A percentile compares a stretch with the other conserved stretches of the same genome.
phyloP scores from a whole-genome alignment of 2,329 filamentous ascomycete genomes.

The Tolypocladium ovalisporum region DNA sequence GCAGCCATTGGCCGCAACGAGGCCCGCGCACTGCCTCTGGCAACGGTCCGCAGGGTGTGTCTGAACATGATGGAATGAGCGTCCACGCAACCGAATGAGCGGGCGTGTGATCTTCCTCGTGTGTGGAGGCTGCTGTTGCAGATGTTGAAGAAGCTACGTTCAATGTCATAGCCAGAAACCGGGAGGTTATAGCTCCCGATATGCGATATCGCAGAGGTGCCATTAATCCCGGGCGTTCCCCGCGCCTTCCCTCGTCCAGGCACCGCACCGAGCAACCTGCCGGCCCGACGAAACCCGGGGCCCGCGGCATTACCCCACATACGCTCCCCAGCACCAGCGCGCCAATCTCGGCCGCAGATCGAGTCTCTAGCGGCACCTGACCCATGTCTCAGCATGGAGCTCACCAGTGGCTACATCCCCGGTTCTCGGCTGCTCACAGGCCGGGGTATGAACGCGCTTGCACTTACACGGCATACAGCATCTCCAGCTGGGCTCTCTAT shows the following conservation, averaged over 20 bases:
- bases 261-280: background rate
- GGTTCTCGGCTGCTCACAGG: background rate
- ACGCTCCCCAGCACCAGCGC: background rate
- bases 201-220: conserved; percentile 6
- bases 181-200: conserved; percentile 1
- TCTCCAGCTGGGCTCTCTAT: background rate
- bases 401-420: background rate
- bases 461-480: background rate
- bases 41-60: conserved; percentile 17
- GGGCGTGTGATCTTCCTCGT: background rate
- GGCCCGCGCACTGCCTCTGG: conserved; percentile 10
- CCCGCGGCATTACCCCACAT: background rate
- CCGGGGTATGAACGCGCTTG: background rate
- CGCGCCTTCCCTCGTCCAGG: conserved; percentile 1
- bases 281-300: background rate
- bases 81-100: background rate
- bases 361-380: background rate
- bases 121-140: conserved; percentile 1
- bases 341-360: background rate
- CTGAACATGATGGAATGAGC: conserved; percentile 15
- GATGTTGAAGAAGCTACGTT: conserved; percentile 9
- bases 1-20: conserved; percentile 14
- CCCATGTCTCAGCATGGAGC: background rate
- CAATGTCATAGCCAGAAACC: conserved; percentile 2
- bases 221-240: background rate